These are phyloP conservation scores for Phalaenopsis equestris DNA, from an alignment of 106 monocot species.

Conservation along the genomic window DNA sequence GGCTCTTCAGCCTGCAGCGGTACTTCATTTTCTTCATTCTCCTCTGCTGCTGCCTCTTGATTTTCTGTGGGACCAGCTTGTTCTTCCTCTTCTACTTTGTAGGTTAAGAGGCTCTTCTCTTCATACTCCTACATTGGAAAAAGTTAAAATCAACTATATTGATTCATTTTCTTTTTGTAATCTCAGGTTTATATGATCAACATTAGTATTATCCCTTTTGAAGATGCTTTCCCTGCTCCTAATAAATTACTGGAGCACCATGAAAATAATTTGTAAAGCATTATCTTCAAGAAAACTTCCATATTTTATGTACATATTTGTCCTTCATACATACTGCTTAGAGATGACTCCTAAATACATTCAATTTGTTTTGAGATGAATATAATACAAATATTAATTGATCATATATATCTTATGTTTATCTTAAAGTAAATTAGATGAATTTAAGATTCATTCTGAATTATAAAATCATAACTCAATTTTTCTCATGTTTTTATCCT, in stretches of 20 bases:
- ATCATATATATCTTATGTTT: too few relatives aligned
- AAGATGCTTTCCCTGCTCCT: background rate
- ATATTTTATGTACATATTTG: background rate
- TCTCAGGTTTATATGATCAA: background rate
- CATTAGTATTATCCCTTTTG: background rate
- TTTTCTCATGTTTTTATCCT: too few relatives aligned
- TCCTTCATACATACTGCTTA: background rate
- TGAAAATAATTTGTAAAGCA: background rate
- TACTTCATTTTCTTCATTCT: slow-evolving; percentile 25
- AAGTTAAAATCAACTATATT: slow-evolving; percentile 1
- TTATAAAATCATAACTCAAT: too few relatives aligned
- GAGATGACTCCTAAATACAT: too few relatives aligned
- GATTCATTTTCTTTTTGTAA: background rate
- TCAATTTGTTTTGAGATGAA: too few relatives aligned
- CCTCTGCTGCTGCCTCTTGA: slow-evolving; percentile 23
- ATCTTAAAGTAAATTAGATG: too few relatives aligned
- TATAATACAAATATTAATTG: too few relatives aligned
- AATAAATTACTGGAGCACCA: background rate
- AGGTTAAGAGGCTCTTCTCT: slow-evolving; percentile 38
- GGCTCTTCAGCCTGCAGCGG: slow-evolving; percentile 29
- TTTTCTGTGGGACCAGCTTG: slow-evolving; percentile 27
- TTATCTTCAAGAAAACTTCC: background rate
- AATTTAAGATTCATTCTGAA: too few relatives aligned
- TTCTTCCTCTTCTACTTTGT: slow-evolving; percentile 43
- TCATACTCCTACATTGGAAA: slow-evolving; percentile 53